phyloP scores from a whole-genome alignment of 768 basidiomycete genomes.

The Exsudoporus frostii region DNA sequence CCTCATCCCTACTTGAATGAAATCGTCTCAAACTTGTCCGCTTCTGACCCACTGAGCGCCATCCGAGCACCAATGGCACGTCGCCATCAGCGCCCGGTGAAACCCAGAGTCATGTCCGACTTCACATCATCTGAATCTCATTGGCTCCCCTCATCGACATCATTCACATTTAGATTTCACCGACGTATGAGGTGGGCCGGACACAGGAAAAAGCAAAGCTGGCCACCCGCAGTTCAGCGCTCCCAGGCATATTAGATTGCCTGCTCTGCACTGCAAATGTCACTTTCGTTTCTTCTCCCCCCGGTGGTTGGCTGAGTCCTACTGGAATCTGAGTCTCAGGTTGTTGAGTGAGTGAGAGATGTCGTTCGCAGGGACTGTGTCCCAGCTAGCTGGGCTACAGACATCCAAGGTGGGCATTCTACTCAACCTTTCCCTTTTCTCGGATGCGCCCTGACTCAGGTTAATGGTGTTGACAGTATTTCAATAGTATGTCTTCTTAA shows the following conservation, averaged over 20 bases:
- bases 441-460: neutral
- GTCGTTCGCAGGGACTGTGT: neutral
- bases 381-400: constrained; percentile 12
- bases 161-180: neutral
- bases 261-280: neutral
- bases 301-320: neutral
- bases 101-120: too few species aligned
- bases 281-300: neutral
- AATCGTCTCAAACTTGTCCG: too few species aligned
- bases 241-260: neutral
- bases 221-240: too few species aligned
- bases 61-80: too few species aligned
- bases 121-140: too few species aligned
- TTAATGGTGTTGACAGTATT: constrained; percentile 4
- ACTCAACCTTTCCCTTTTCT: neutral
- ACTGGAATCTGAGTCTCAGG: neutral
- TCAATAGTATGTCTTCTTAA: constrained; percentile 1
- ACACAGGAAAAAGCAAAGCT: neutral
- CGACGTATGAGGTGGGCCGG: neutral
- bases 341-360: neutral
- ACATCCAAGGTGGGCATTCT: constrained; percentile 7
- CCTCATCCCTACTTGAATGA: too few species aligned
- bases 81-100: too few species aligned
- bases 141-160: neutral
- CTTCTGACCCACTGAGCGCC: too few species aligned